phyloP scores from a whole-genome alignment of 2,329 filamentous ascomycete genomes.

The Basipetospora sp. region DNA sequence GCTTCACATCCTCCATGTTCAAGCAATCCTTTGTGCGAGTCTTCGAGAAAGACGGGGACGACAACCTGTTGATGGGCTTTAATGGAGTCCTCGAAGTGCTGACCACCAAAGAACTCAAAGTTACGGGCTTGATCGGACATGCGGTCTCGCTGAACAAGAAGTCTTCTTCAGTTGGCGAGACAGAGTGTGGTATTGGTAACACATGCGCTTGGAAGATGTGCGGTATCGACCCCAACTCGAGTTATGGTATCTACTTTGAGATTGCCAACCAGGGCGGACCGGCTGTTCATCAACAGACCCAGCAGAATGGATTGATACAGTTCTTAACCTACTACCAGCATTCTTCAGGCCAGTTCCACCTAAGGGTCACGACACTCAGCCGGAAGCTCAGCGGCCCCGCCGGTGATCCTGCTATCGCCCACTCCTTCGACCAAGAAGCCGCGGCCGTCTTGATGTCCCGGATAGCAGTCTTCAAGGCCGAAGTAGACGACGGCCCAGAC shows the following conservation, averaged over 20 bases:
- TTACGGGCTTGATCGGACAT: slow-evolving; percentile 92
- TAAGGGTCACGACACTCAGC: slow-evolving; percentile 86
- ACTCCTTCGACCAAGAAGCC: slow-evolving; percentile 96
- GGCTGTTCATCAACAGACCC: slow-evolving; percentile 61
- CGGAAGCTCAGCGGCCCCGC: slow-evolving; percentile 83
- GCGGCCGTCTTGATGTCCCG: slow-evolving; percentile 97
- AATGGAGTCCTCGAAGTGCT: slow-evolving; percentile 91
- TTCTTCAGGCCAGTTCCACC: slow-evolving; percentile 86
- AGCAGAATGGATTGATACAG: slow-evolving; percentile 90
- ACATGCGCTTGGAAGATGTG: slow-evolving; percentile 99
- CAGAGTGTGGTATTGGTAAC: slow-evolving; percentile 94
- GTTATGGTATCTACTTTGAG: slow-evolving; percentile 94
- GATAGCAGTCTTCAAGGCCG: slow-evolving; percentile 96
- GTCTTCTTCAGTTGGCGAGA: slow-evolving; percentile 89
- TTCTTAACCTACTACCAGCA: slow-evolving; percentile 98
- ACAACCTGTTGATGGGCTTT: slow-evolving; percentile 94
- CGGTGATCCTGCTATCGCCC: slow-evolving; percentile 84
- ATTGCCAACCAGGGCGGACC: slow-evolving; percentile 87
- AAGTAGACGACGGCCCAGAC: slow-evolving; percentile 96
- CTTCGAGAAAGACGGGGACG: slow-evolving; percentile 90
- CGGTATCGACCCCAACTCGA: slow-evolving; percentile 83
- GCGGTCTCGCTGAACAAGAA: slow-evolving; percentile 97
- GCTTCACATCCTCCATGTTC: slow-evolving; percentile 98
- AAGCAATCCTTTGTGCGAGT: slow-evolving; percentile 95
- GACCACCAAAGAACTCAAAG: slow-evolving; percentile 95